phyloP scores from a whole-genome alignment of 495 filamentous ascomycete species.

The Aspergillus taichungensis region DNA sequence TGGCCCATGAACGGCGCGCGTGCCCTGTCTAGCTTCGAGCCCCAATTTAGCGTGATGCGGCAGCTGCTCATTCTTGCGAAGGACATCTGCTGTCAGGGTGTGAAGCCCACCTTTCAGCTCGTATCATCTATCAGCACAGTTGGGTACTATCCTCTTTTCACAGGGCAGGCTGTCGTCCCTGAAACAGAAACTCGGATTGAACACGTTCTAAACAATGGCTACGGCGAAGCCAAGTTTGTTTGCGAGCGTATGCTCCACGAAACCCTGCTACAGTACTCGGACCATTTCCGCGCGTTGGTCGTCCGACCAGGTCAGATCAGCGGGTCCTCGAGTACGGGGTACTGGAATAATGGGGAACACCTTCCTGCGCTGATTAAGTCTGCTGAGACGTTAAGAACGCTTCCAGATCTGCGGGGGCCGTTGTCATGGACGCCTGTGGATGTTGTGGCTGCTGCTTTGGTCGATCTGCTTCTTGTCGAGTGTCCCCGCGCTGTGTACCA shows the following conservation, averaged over 20 bases:
- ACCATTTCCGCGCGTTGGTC: slow-evolving; percentile 33
- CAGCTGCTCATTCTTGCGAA: slow-evolving; percentile 39
- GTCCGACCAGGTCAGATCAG: slow-evolving; percentile 43
- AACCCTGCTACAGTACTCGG: slow-evolving; percentile 36
- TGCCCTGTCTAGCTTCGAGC: slow-evolving; percentile 34
- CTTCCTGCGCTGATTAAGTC: slow-evolving; percentile 44
- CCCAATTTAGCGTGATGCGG: slow-evolving; percentile 40
- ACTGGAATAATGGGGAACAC: slow-evolving; percentile 46
- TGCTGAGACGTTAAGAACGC: slow-evolving; percentile 31
- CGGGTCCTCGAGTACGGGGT: slow-evolving; percentile 38
- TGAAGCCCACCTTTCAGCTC: slow-evolving; percentile 39
- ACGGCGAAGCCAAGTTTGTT: slow-evolving; percentile 41
- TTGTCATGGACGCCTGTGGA: slow-evolving; percentile 45
- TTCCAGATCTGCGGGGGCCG: slow-evolving; percentile 35
- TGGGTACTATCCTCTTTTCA: slow-evolving; percentile 27
- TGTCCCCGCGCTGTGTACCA: slow-evolving; percentile 39
- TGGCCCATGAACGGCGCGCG: slow-evolving; percentile 47
- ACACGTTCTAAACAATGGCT: slow-evolving; percentile 35
- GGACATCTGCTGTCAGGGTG: slow-evolving; percentile 15
- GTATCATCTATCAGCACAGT: slow-evolving; percentile 47
- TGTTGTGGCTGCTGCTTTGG: slow-evolving; percentile 29
- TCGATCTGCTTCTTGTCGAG: slow-evolving; percentile 26
- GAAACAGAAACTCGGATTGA: slow-evolving; percentile 19
- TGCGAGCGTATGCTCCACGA: slow-evolving; percentile 44
- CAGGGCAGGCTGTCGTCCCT: slow-evolving; percentile 19